Conservation (phyloP, 208 protist species). For the Acanthamoeba healyi region DNA sequence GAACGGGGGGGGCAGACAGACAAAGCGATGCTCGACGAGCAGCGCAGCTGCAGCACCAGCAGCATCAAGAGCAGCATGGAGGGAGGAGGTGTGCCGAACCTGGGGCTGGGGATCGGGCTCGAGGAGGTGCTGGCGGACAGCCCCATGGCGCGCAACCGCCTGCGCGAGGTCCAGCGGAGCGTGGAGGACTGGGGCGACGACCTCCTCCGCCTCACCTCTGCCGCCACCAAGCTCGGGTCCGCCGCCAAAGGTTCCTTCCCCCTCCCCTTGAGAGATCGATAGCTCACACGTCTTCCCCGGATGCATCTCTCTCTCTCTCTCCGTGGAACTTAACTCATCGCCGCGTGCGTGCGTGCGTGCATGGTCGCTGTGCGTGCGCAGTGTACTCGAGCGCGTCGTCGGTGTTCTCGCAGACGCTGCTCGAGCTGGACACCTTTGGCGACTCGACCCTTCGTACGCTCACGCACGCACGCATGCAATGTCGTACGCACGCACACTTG, state of each 20-base stretch:
- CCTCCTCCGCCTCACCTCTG: slow-evolving; percentile 17
- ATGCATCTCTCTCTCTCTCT: background rate
- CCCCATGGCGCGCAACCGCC: background rate
- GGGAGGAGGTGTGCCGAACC: background rate
- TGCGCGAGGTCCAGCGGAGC: background rate
- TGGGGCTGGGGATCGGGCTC: background rate
- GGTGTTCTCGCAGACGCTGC: background rate
- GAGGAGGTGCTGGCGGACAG: slow-evolving; percentile 19
- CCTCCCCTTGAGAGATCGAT: background rate
- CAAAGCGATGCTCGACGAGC: background rate
- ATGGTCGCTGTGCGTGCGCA: background rate
- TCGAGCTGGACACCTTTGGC: slow-evolving; percentile 2
- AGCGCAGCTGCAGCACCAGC: too few relatives aligned
- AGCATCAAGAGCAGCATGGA: background rate
- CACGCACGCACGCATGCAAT: background rate
- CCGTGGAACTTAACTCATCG: background rate
- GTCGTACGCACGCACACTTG: background rate
- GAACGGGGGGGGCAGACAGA: too few relatives aligned
- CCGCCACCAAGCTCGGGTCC: background rate
- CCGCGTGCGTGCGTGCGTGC: too few relatives aligned
- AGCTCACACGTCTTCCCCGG: background rate
- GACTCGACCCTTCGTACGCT: background rate
- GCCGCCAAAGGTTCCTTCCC: background rate
- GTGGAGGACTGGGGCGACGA: slow-evolving; percentile 3
- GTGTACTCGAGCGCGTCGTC: background rate